phyloP scores from a whole-genome alignment of 495 filamentous ascomycete species.

The Physcia stellaris region DNA sequence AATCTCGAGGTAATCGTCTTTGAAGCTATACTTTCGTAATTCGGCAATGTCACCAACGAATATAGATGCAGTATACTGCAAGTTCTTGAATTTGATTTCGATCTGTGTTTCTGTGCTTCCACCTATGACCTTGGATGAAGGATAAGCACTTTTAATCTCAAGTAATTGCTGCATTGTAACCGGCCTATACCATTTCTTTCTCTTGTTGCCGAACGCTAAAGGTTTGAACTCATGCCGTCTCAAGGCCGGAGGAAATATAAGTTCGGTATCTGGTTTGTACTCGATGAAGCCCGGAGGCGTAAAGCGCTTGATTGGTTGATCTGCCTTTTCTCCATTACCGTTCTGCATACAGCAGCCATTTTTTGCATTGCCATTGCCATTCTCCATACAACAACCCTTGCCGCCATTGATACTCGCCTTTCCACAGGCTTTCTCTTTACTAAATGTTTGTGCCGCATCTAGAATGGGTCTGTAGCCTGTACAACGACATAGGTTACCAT shows the following conservation, averaged over 20 bases:
- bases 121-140: constrained; percentile 84
- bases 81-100: constrained; percentile 93
- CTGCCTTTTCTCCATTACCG: constrained; percentile 25
- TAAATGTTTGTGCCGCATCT: constrained; percentile 64
- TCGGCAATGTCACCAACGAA: constrained; percentile 90
- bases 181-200: constrained; percentile 86
- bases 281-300: constrained; percentile 80
- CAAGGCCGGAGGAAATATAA: constrained; percentile 83
- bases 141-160: constrained; percentile 76
- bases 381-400: constrained; percentile 42
- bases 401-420: constrained; percentile 34
- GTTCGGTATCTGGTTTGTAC: constrained; percentile 81
- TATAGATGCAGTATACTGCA: constrained; percentile 80
- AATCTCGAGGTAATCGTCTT: constrained; percentile 69
- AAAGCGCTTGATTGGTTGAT: constrained; percentile 50
- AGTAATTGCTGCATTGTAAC: constrained; percentile 77
- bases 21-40: constrained; percentile 62
- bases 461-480: constrained; percentile 92
- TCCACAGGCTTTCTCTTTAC: constrained; percentile 23
- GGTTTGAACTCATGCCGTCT: constrained; percentile 71
- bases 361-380: constrained; percentile 23
- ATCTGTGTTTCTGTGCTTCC: constrained; percentile 97
- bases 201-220: constrained; percentile 84
- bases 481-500: constrained; percentile 92
- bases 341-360: constrained; percentile 46